These are phyloP conservation scores for Penicillium brevicompactum DNA, from an alignment of 2,329 filamentous ascomycete species.

Conservation along the genomic window DNA sequence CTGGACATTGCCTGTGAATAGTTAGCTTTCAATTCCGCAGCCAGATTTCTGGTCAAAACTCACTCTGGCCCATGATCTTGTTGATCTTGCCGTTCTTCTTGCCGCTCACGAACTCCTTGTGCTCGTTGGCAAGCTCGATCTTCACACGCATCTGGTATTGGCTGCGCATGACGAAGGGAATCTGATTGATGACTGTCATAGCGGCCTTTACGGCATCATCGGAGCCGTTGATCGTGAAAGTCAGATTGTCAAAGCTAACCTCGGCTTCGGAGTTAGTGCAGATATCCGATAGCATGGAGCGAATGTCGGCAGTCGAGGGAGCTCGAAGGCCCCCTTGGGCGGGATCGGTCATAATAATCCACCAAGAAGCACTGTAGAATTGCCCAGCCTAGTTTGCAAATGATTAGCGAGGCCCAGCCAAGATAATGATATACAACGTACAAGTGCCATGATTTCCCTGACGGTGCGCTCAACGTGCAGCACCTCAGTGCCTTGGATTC, in stretches of 20 bases:
- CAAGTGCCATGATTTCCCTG: slow-evolving; percentile 90
- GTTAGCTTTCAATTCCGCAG: slow-evolving; percentile 12
- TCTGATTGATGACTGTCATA: slow-evolving; percentile 89
- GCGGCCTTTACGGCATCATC: slow-evolving; percentile 95
- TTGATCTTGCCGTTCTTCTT: slow-evolving; percentile 99
- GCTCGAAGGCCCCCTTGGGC: slow-evolving; percentile 60
- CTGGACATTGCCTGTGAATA: slow-evolving; percentile 75
- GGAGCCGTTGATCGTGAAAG: slow-evolving; percentile 91
- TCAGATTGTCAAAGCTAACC: slow-evolving; percentile 89
- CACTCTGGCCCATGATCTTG: slow-evolving; percentile 99
- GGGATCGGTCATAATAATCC: slow-evolving; percentile 77
- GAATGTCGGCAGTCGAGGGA: slow-evolving; percentile 69
- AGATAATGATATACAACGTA: slow-evolving; percentile 49
- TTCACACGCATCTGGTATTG: slow-evolving; percentile 96
- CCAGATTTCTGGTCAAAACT: slow-evolving; percentile 33
- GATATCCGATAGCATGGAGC: slow-evolving; percentile 91
- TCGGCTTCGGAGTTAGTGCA: slow-evolving; percentile 96
- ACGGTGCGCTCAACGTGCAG: slow-evolving; percentile 93
- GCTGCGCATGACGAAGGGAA: slow-evolving; percentile 82
- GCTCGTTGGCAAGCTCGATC: slow-evolving; percentile 97
- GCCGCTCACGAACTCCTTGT: slow-evolving; percentile 98
- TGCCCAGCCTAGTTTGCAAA: slow-evolving; percentile 71
- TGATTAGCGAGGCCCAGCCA: background rate
- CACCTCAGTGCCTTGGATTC: slow-evolving; percentile 90
- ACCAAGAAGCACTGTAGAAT: slow-evolving; percentile 97